These are phyloP conservation scores for Cladosporium austrohemisphaericum DNA, from an alignment of 2,329 filamentous ascomycete species.

Conservation along the genomic window DNA sequence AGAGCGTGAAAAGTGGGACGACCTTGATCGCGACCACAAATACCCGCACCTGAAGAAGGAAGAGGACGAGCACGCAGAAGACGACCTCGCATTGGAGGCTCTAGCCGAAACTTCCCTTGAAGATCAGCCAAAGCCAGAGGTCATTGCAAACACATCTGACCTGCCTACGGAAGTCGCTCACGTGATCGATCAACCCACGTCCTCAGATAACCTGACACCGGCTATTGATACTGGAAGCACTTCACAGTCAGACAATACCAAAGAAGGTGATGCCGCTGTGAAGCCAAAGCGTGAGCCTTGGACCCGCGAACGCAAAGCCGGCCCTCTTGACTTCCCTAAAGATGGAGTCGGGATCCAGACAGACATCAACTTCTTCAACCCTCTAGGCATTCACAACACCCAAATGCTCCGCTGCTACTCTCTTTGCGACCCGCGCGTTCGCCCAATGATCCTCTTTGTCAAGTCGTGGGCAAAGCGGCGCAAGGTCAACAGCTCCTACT, in stretches of 20 bases:
- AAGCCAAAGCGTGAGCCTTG: slow-evolving; percentile 28
- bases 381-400: slow-evolving; percentile 80
- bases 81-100: neutral
- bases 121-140: too few species aligned
- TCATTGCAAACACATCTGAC: neutral
- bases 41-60: slow-evolving; percentile 34
- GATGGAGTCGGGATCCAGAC: slow-evolving; percentile 76
- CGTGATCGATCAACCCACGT: neutral
- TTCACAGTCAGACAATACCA: neutral
- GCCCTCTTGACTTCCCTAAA: slow-evolving; percentile 71
- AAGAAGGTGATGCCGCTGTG: slow-evolving; percentile 1
- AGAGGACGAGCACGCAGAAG: slow-evolving; percentile 20
- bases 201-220: neutral
- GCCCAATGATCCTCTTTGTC: slow-evolving; percentile 75
- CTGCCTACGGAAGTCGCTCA: neutral
- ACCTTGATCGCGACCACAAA: slow-evolving; percentile 45
- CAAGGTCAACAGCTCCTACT: slow-evolving; percentile 81
- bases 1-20: slow-evolving; percentile 70
- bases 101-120: too few species aligned
- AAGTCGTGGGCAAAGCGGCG: slow-evolving; percentile 87
- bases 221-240: neutral
- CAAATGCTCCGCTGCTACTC: slow-evolving; percentile 78
- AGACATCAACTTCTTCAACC: slow-evolving; percentile 87
- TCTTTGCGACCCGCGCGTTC: slow-evolving; percentile 71
- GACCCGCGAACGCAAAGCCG: slow-evolving; percentile 45